Evolutionary conservation across 352 stramenopile genomes (phyloP), one percentile per base, ranked within the genome.

Genomic region (Phytopythium helicoides): DNA sequence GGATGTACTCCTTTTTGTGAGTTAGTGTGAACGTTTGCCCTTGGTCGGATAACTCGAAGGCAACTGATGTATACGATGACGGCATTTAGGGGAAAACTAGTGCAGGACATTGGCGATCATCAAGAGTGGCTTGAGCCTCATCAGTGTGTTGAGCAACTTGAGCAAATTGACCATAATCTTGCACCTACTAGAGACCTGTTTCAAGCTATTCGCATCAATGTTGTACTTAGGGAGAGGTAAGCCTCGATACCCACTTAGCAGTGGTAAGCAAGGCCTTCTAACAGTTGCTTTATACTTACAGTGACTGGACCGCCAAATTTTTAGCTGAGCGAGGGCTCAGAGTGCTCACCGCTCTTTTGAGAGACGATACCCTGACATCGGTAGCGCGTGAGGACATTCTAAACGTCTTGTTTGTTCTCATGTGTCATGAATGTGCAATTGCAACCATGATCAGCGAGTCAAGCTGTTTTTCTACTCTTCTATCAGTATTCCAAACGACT

Each of bases 1-100:
- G 81, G 81, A 71, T 79, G 46, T 87, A 87, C 56, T 48, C 71
- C n/a, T 85, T 77, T 55, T 47, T 91, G 68, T 86, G 67, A 68
- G 75, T 75, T 5, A 21, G 3, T 31, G 39, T 6, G 8, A n/a
- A 22, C 9, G 11, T 18, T 46, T 12, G 6, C n/a, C n/a, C 19
- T 21, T 44, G n/a, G 18, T 15, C 7, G 16, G 37, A 42, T 26
- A 22, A 15, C 7, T 22, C 14, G 9, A n/a, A 10, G 3, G n/a
- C 39, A 9, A 12, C n/a, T 40, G 9, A 21, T 31, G 0, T 26
- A 33, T 9, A 14, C 16, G 0, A 2, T 26, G 3, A 18, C 16
- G 1, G 28, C 28, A n/a, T 10, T 4, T 23, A 81, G 73, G 54
- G 76, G 65, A 52, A 82, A 86, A 18, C 56, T 87, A n/a, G 21